Percentiles rank a stretch among this genome's conserved stretches.
These are phyloP conservation scores for Thermomucor indicae-seudaticae DNA, from an alignment of 371 early-diverging fungal species.

Conservation along the genomic window DNA sequence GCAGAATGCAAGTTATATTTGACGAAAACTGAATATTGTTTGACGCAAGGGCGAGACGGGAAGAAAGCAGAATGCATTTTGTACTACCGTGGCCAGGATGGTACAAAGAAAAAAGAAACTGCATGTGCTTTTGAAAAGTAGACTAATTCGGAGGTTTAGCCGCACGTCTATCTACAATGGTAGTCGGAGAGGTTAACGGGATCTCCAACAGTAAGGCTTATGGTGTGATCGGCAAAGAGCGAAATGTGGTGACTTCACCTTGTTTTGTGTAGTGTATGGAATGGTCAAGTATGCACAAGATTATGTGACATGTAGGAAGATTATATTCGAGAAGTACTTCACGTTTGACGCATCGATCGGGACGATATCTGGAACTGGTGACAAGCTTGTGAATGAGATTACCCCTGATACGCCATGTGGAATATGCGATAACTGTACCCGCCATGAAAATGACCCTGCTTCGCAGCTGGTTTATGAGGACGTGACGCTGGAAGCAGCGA, in stretches of 20 bases:
- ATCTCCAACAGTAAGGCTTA: conserved; percentile 41
- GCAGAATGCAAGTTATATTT: neutral
- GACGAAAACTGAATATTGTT: neutral
- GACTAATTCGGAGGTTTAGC: conserved; percentile 19
- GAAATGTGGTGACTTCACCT: no score
- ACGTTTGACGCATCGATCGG: conserved; percentile 24
- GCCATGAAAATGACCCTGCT: no score
- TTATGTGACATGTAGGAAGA: conserved; percentile 58
- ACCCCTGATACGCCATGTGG: conserved; percentile 42
- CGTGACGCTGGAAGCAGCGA: conserved; percentile 27
- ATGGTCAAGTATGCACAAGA: conserved; percentile 70
- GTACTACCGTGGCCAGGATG: conserved; percentile 69
- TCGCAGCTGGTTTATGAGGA: conserved; percentile 19
- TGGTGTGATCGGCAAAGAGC: no score
- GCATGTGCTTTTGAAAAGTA: neutral
- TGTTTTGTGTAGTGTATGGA: conserved; percentile 48
- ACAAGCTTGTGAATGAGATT: conserved; percentile 23
- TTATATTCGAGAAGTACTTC: conserved; percentile 64
- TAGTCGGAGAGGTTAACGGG: conserved; percentile 63
- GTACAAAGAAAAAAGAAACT: conserved; percentile 10
- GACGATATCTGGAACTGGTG: conserved; percentile 6
- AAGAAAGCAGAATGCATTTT: conserved; percentile 69
- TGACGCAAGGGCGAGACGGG: conserved; percentile 56
- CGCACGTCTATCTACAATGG: conserved; percentile 55
- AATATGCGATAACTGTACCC: conserved; percentile 50